Evolutionary conservation across 768 basidiomycete genomes (phyloP).

Genomic region (Pisolithus marmoratus): DNA sequence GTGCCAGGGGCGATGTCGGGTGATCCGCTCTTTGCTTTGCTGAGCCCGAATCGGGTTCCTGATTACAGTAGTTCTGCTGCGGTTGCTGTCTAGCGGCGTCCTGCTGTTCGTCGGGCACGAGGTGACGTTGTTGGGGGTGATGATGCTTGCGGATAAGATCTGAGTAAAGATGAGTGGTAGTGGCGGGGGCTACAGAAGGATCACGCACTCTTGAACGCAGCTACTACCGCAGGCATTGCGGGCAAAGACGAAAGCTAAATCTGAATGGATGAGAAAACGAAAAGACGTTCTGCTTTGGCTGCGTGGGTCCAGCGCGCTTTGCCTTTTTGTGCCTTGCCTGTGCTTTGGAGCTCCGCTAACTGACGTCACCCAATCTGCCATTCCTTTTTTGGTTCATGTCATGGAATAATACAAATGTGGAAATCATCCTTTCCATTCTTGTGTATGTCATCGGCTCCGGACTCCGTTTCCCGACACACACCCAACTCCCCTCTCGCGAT

Average conservation of each 20-base stretch:
- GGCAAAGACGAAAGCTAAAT: not conserved
- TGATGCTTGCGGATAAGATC: constrained; percentile 78
- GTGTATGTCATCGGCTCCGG: constrained; percentile 5
- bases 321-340: constrained; percentile 26
- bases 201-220: constrained; percentile 80
- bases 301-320: constrained; percentile 8
- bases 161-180: constrained; percentile 25
- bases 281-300: not conserved
- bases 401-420: not conserved
- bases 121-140: constrained; percentile 40
- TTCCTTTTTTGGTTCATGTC: constrained; percentile 7
- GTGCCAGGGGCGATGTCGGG: constrained; percentile 24
- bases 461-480: constrained; percentile 3
- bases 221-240: constrained; percentile 68
- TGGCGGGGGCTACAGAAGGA: constrained; percentile 12
- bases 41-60: constrained; percentile 32
- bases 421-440: constrained; percentile 1
- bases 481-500: constrained; percentile 31
- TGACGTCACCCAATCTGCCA: constrained; percentile 25
- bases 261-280: not conserved
- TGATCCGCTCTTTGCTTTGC: constrained; percentile 31
- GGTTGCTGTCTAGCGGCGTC: constrained; percentile 13
- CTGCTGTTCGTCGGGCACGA: constrained; percentile 28
- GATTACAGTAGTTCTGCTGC: constrained; percentile 26
- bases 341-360: constrained; percentile 28